Conservation (phyloP, 108 stramenopile genomes). For the Aureococcus anophagefferens region DNA sequence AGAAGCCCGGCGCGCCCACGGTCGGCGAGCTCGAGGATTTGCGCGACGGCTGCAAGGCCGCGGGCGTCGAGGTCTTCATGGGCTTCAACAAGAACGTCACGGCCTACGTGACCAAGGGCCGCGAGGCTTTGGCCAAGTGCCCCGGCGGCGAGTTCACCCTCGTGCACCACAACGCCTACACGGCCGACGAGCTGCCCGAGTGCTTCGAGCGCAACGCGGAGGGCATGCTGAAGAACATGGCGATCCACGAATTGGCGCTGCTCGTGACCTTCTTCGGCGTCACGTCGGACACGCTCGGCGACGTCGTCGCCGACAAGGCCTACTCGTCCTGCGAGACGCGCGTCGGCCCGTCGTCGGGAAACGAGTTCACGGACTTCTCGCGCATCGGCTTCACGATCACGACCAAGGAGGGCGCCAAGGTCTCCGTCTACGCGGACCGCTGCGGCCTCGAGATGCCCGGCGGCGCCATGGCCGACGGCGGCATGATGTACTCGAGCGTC, state of each 20-base stretch:
- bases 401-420: slow-evolving; percentile 49
- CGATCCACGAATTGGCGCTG: slow-evolving; percentile 78
- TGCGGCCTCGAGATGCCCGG: slow-evolving; percentile 59
- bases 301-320: slow-evolving; percentile 51
- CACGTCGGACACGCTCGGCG: slow-evolving; percentile 55
- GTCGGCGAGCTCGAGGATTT: slow-evolving; percentile 68
- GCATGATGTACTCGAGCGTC: not conserved
- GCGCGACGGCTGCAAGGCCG: slow-evolving; percentile 56
- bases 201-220: slow-evolving; percentile 86
- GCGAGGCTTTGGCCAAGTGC: slow-evolving; percentile 51
- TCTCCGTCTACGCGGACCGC: slow-evolving; percentile 75
- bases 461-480: not conserved
- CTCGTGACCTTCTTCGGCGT: slow-evolving; percentile 77
- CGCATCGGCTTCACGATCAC: slow-evolving; percentile 55
- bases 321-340: slow-evolving; percentile 56
- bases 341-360: slow-evolving; percentile 61
- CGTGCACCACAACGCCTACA: slow-evolving; percentile 84
- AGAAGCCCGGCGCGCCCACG: slow-evolving; percentile 82
- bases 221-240: slow-evolving; percentile 92
- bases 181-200: slow-evolving; percentile 64
- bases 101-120: slow-evolving; percentile 70
- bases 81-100: slow-evolving; percentile 91
- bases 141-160: slow-evolving; percentile 61
- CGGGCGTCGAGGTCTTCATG: slow-evolving; percentile 73
- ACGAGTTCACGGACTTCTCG: slow-evolving; percentile 63